Evolutionary conservation across 2,329 filamentous ascomycete genomes (phyloP), one percentile per base, ranked within the genome.

Genomic region (Fusarium subglutinans): DNA sequence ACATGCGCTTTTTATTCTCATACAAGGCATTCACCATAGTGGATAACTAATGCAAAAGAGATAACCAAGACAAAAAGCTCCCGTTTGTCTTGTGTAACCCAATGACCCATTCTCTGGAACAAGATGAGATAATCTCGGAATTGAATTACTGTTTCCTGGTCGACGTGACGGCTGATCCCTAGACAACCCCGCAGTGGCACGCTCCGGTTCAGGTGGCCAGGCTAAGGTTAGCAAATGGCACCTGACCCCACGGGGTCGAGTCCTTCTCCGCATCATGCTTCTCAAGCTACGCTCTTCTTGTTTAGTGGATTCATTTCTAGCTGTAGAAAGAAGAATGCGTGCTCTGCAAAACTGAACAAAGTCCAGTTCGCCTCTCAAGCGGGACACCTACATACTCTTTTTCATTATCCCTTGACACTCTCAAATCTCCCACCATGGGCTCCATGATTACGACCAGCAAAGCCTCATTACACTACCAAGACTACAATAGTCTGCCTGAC

Each of bases 181-280:
- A 8, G 12, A 1, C 13, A 24, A 35, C 55, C 55, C 55, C 55
- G 41, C 55, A 58, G 55, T 58, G 55, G 55, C 40, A 58, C 55
- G n/a, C 55, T 58, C 55, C 55, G 55, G 55, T 11, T 48, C 30
- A 58, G 43, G 55, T 37, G 55, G 24, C 20, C 41, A 58, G 40
- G 6, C 51, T 55, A 41, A 7, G 3, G 7, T 4, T 6, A 2
- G 5, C 2, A 28, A 47, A 48, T 22, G n/a, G 30, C 41, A 22
- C 30, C 41, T 47, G 40, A 35, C 30, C 24, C 55, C 55, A 44
- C 38, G 38, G 38, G 53, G 53, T 44, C 8, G 28, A n/a, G 12
- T 11, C 26, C 17, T 30, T 33, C 53, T 20, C 53, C 53, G 38
- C 53, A 33, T 33, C 20, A 33, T 56, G 20, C 38, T 24, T 44